Base-by-base conservation (phyloP, 495 filamentous ascomycete genomes). In the Xylaria grammica region DNA sequence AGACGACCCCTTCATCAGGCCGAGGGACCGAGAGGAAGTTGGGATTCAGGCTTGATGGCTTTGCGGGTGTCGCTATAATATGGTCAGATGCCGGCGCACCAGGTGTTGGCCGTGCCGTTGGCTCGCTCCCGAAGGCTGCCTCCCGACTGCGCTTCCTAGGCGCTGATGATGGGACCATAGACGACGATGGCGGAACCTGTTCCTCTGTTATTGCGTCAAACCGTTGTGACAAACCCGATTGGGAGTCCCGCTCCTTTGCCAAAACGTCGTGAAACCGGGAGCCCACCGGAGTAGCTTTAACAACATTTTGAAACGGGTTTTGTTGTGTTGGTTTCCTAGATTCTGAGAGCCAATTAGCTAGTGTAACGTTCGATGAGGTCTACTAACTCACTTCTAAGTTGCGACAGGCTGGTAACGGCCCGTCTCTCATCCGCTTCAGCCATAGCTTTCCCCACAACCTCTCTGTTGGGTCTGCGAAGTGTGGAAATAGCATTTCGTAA, bases 401-500 rank as follows among this genome's bases (percentile, higher is more conserved):
- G 72, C 26, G 70, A 72, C 20, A 78, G 54, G 57, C 77, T 70
- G 40, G 74, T 70, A 44, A 71, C 71, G 57, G 78, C 61, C 38
- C 90, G 83, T 69, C 85, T 87, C 65, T 91, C 89, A 10, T 86
- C 86, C 56, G 86, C 87, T 4, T 94, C 87, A 7, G 85, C 89
- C 42, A 92, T 80, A 53, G 89, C 88, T 67, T 88, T 87, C 13
- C 87, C 88, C 13, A 91, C 92, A 45, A 94, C 79, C 6, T 89
- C 84, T 60, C 95, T 84, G 70, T 97, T 97, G 5, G 95, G 95
- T 74, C 89, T 96, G 68, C 93, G 91, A 29, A 98, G 79, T 1
- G 91, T 82, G 11, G 85, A 79, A 62, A 98, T 97, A 13, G 94
- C 95, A 36, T 90, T 87, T 69, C 90, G 87, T 27, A 97, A 80